Evolutionary conservation across 129 eudicot species (phyloP).

Genomic region (Saposhnikovia divaricata): DNA sequence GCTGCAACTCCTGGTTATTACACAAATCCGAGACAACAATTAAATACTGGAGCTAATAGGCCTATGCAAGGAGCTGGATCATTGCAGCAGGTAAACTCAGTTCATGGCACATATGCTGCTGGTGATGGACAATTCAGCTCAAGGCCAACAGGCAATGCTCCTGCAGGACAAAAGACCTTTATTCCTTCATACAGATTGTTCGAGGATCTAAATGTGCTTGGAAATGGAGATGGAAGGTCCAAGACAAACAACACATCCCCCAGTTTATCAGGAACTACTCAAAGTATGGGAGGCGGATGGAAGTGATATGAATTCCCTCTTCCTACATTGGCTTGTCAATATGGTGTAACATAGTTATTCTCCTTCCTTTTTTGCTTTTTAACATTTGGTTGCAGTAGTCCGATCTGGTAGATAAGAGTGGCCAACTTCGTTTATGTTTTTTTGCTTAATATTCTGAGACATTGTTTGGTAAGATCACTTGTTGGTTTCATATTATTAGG

Average conservation of each 20-base stretch:
- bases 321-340: conserved; percentile 9
- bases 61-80: conserved; percentile 26
- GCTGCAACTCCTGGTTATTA: conserved; percentile 78
- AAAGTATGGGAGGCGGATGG: conserved; percentile 51
- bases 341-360: conserved; percentile 4
- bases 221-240: conserved; percentile 37
- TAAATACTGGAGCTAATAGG: conserved; percentile 15
- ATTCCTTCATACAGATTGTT: conserved; percentile 79
- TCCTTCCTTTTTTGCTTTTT: background rate
- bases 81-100: conserved; percentile 30
- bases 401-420: background rate
- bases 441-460: background rate
- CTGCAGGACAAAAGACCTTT: conserved; percentile 54
- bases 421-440: background rate
- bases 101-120: conserved; percentile 18
- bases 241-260: conserved; percentile 39
- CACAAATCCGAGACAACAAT: conserved; percentile 32
- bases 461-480: background rate
- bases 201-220: conserved; percentile 86
- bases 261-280: conserved; percentile 45
- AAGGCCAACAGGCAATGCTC: conserved; percentile 16
- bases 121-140: conserved; percentile 34
- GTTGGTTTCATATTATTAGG: background rate
- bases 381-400: background rate
- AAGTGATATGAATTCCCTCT: conserved; percentile 22